Evolutionary conservation across 148 eudicot species (phyloP).

Genomic region (Vaccinium darrowii): DNA sequence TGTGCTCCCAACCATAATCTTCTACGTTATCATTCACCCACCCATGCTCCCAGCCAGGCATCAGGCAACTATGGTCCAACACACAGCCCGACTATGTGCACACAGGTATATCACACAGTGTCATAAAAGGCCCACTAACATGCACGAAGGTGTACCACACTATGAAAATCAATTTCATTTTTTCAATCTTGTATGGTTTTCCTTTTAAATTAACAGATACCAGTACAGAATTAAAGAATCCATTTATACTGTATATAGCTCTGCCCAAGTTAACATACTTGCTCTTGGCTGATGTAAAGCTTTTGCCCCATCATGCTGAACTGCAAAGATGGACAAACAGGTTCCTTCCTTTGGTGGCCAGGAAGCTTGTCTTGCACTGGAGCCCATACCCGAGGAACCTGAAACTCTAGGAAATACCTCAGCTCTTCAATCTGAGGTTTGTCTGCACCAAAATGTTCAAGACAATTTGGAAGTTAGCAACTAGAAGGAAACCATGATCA

Average conservation of each 20-base stretch:
- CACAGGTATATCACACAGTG: too few relatives aligned
- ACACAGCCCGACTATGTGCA: background rate
- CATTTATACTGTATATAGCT: background rate
- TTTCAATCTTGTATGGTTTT: background rate
- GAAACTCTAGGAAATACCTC: slow-evolving; percentile 87
- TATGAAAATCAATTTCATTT: background rate
- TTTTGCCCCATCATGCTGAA: slow-evolving; percentile 97
- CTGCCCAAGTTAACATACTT: slow-evolving; percentile 41
- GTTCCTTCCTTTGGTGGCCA: slow-evolving; percentile 81
- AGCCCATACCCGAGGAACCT: slow-evolving; percentile 83
- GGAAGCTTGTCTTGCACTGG: slow-evolving; percentile 69
- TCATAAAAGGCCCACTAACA: background rate
- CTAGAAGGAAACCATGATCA: background rate
- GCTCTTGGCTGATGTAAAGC: slow-evolving; percentile 90
- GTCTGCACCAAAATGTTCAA: slow-evolving; percentile 47
- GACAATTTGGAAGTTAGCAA: background rate
- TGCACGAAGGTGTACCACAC: background rate
- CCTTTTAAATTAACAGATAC: background rate
- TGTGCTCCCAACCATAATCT: background rate
- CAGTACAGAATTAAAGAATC: background rate
- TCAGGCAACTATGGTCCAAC: background rate
- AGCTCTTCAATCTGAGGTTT: slow-evolving; percentile 95
- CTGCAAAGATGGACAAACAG: slow-evolving; percentile 90
- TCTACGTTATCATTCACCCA: background rate
- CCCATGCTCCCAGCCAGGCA: background rate